phyloP scores from a whole-genome alignment of 768 basidiomycete species.

The Kwoniella bestiolae region DNA sequence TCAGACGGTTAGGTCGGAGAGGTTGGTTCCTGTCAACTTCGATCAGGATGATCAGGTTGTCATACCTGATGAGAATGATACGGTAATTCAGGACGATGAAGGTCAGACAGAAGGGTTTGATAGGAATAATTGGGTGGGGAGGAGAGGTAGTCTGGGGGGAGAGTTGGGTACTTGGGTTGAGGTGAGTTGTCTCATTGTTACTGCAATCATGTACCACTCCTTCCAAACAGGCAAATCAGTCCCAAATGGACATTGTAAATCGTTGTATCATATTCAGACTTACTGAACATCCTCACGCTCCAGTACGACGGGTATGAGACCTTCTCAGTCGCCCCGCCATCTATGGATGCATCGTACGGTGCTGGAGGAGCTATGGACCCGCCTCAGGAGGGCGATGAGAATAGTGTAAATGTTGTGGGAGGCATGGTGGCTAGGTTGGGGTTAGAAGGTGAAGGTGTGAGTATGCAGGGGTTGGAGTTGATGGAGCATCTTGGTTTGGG shows the following conservation, averaged over 20 bases:
- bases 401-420: conserved; percentile 32
- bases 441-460: conserved; percentile 35
- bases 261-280: not conserved
- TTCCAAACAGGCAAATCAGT: too few species aligned
- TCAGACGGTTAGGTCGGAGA: conserved; percentile 18
- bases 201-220: too few species aligned
- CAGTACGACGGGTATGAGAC: conserved; percentile 57
- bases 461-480: conserved; percentile 34
- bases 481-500: conserved; percentile 56
- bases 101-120: conserved; percentile 17
- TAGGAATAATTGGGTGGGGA: conserved; percentile 28
- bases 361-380: conserved; percentile 54
- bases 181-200: conserved; percentile 23
- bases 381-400: conserved; percentile 48
- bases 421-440: conserved; percentile 48
- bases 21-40: conserved; percentile 25
- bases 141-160: conserved; percentile 41
- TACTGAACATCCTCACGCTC: not conserved
- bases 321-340: conserved; percentile 53
- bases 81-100: not conserved
- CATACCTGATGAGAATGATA: conserved; percentile 1
- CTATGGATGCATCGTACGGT: conserved; percentile 45
- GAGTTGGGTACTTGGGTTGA: conserved; percentile 51
- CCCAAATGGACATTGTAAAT: too few species aligned
- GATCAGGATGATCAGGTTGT: conserved; percentile 20